Evolutionary conservation across 345 rosid species (phyloP).

Genomic region (Bruguiera sexangula): DNA sequence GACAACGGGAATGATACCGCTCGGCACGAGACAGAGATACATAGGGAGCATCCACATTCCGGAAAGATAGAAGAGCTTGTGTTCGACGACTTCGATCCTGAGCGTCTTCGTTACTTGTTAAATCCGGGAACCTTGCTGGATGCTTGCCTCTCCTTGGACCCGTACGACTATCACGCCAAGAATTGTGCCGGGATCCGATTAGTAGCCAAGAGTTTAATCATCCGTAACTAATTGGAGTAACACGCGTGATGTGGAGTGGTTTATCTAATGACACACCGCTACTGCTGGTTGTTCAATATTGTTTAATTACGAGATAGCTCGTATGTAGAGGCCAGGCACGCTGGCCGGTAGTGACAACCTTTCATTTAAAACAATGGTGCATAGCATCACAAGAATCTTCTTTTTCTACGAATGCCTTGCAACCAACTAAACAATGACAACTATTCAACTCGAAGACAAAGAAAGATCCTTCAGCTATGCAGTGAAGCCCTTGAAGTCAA

Average conservation of each 20-base stretch:
- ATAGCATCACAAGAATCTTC: too few relatives aligned
- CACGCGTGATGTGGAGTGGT: neutral
- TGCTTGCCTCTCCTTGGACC: conserved; percentile 56
- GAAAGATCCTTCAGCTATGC: too few relatives aligned
- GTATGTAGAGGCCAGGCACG: too few relatives aligned
- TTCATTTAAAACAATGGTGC: too few relatives aligned
- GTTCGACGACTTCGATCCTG: conserved; percentile 38
- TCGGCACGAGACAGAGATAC: conserved; percentile 51
- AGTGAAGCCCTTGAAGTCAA: neutral
- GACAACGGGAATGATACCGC: conserved; percentile 34
- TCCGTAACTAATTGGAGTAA: conserved; percentile 18
- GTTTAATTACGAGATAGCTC: too few relatives aligned
- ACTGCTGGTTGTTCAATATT: too few relatives aligned
- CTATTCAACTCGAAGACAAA: too few relatives aligned
- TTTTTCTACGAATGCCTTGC: too few relatives aligned
- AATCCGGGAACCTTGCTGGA: conserved; percentile 48
- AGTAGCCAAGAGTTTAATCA: conserved; percentile 54
- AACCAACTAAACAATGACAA: too few relatives aligned
- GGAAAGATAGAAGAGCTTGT: conserved; percentile 48
- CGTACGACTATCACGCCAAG: conserved; percentile 55
- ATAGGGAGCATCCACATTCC: conserved; percentile 46
- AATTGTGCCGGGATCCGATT: conserved; percentile 68
- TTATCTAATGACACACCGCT: neutral
- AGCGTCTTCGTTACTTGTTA: conserved; percentile 30
- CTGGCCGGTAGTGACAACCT: too few relatives aligned